A percentile compares a stretch with the other conserved stretches of the same genome.
Evolutionary conservation across 2,329 filamentous ascomycete genomes (phyloP).

Genomic region (Aspergillus sergii): DNA sequence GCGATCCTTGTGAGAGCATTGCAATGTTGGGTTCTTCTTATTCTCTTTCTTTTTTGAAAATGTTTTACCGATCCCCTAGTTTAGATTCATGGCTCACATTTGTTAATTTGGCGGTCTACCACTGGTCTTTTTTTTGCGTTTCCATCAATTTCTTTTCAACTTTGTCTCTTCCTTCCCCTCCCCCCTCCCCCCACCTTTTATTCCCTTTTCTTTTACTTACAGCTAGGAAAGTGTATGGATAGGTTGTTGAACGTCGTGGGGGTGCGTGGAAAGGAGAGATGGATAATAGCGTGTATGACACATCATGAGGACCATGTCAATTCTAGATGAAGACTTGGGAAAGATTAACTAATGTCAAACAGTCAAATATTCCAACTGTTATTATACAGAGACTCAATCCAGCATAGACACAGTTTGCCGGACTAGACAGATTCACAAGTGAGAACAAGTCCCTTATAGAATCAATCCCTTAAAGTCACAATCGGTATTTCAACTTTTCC

Average conservation of each 20-base stretch:
- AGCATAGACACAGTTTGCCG: no score
- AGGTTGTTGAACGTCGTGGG: neutral
- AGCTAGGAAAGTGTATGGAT: constrained; percentile 13
- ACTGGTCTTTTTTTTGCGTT: constrained; percentile 13
- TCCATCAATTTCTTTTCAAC: constrained; percentile 7
- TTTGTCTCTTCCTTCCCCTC: constrained; percentile 13
- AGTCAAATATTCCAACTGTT: neutral
- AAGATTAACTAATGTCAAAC: neutral
- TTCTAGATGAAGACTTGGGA: constrained; percentile 5
- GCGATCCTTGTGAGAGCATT: constrained; percentile 25
- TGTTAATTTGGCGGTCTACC: neutral
- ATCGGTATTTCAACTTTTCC: no score
- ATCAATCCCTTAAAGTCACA: no score
- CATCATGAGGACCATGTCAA: constrained; percentile 9
- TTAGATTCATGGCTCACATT: neutral
- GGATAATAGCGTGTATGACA: constrained; percentile 8
- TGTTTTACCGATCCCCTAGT: neutral
- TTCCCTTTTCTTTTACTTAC: constrained; percentile 13
- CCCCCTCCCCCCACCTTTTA: constrained; percentile 11
- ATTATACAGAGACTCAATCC: neutral
- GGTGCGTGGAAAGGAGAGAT: neutral
- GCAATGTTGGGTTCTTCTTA: constrained; percentile 12
- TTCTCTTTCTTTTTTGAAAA: constrained; percentile 6
- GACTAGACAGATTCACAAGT: no score
- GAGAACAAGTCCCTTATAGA: no score